Evolutionary conservation across 345 rosid genomes (phyloP).

Genomic region (Dimocarpus longan): DNA sequence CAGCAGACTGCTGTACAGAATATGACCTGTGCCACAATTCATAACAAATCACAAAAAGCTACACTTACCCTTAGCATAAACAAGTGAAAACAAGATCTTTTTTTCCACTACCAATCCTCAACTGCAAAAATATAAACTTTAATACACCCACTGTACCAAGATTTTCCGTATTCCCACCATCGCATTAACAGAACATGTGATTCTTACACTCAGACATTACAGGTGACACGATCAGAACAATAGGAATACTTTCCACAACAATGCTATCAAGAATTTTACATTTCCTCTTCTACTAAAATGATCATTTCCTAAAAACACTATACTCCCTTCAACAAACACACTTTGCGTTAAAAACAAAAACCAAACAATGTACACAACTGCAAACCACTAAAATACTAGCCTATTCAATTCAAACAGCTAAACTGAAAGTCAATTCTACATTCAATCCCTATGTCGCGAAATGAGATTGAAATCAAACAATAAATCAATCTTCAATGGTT

Average conservation of each 20-base stretch:
- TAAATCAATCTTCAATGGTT: neutral
- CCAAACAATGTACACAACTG: neutral
- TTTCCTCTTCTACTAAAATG: neutral
- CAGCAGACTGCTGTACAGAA: constrained; percentile 73
- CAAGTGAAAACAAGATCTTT: neutral
- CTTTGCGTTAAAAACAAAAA: neutral
- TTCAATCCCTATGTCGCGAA: neutral
- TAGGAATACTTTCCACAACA: neutral
- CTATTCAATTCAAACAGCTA: neutral
- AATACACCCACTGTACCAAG: neutral
- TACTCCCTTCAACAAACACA: neutral
- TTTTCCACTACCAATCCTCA: neutral
- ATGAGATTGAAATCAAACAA: neutral
- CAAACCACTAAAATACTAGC: neutral
- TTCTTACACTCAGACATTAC: neutral
- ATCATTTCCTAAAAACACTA: neutral
- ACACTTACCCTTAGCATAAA: neutral
- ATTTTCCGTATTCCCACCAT: neutral
- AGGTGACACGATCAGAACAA: neutral
- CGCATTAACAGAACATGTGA: neutral
- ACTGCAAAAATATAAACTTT: neutral
- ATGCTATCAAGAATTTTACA: neutral
- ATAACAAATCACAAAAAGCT: neutral
- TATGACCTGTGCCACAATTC: constrained; percentile 53
- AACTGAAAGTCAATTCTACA: neutral